Evolutionary conservation across 2,329 filamentous ascomycete genomes (phyloP), one percentile per base, ranked within the genome.

Genomic region (Colletotrichum magnum): DNA sequence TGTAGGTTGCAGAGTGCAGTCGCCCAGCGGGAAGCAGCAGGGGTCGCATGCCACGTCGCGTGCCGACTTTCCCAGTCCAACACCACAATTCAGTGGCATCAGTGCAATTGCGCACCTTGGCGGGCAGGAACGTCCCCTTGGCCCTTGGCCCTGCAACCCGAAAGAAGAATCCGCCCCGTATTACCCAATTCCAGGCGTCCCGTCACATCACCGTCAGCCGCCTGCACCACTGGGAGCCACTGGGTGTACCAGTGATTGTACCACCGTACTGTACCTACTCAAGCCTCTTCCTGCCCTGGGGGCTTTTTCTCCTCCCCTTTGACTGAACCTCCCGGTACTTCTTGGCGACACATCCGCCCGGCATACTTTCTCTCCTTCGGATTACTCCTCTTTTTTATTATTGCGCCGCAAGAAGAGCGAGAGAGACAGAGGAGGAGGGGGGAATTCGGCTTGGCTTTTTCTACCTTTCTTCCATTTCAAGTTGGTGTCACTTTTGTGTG

Each of bases 21-120:
- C 21, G 65, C 65, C 61, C 65, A 59, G 65, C 61, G 50, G 62
- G 43, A 66, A 15, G 18, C 39, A 16, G 45, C 66, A 66, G 62
- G 66, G 66, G 36, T 65, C 50, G 61, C 56, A 50, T 66, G 66
- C 66, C 66, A 69, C 50, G 61, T 69, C 62, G 62, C 66, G 66
- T 69, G 66, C 66, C 62, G 66, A 47, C 54, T 66, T 66, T 69
- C 56, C 66, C 62, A 69, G 50, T 51, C 50, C 50, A 57, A 51
- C 45, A 41, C 43, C 64, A 47, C 21, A 53, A 63, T 3, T 9
- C 28, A 36, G 32, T 10, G 32, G 21, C 21, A 24, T 24, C 32
- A 36, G 32, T 36, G 32, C 32, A 36, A 6, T 36, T 36, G 32
- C 15, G 15, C 45, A 28, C 36, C 66, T 59, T 69, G 65, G 65